Base-by-base conservation (phyloP, 2,329 filamentous ascomycete species). In the Colletotrichum lupini region DNA sequence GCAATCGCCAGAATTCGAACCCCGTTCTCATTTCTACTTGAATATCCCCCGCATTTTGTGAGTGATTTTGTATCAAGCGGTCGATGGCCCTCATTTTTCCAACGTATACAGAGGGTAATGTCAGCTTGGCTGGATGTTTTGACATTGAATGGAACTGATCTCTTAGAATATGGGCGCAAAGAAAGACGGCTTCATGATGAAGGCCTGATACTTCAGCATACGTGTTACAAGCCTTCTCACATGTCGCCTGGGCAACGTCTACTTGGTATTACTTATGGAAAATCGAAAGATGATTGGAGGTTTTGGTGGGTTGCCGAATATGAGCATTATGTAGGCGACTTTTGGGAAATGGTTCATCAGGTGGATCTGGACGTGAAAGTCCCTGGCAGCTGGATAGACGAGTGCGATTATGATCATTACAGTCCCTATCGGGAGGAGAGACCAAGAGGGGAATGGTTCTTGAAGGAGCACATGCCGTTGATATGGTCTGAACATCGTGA, bases 151-250 rank as follows among this genome's bases (percentile, higher is more conserved):
- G 32, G 75, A 2, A 55, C 79, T 0, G 75, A 81, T 26, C 37
- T 81, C 11, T 2, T 74, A 0, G 32, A 35, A 1, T 80, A 80
- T 28, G 80, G 80, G 0, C 26, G 69, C 11, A 49, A 60, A 16
- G 78, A 80, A 42, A 24, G 5, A 2, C 14, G 3, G 8, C 8
- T n/a, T 2, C 28, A 30, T 7, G 7, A 56, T 9, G 11, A 42
- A 14, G 26, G 16, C 30, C 30, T 9, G 8, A 2, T 30, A 30
- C 1, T 30, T 30, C 28, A 2, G 7, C 28, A 30, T 24, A 24
- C 2, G 24, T 24, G 2, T 24, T 24, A 24, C 24, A 24, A 24
- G 3, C 2, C 3, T 24, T 24, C 2, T 24, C 24, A 24, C 24
- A 1, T 24, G 24, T 24, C 24, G 24, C 3, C 1, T 24, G 2